phyloP scores from a whole-genome alignment of 108 stramenopile genomes.

The Nitzschia sp. region DNA sequence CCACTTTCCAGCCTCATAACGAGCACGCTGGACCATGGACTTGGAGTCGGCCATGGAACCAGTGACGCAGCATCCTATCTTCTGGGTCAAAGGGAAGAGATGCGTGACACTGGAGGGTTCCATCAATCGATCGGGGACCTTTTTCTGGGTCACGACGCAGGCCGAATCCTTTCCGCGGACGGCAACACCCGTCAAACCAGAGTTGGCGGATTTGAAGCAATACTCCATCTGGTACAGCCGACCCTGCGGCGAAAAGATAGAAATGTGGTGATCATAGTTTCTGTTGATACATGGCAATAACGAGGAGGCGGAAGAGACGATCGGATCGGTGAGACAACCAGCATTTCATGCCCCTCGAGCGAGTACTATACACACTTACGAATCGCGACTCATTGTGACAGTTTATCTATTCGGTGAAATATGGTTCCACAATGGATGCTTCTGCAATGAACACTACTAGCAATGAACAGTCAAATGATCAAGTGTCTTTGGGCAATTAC shows the following conservation, averaged over 20 bases:
- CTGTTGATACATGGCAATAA: conserved; percentile 32
- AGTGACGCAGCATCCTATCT: conserved; percentile 91
- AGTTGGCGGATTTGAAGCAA: conserved; percentile 96
- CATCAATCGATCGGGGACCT: conserved; percentile 95
- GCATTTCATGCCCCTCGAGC: not conserved
- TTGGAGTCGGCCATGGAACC: conserved; percentile 91
- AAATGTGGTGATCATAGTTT: conserved; percentile 95
- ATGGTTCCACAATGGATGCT: no score
- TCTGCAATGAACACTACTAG: no score
- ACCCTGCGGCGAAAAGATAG: conserved; percentile 99
- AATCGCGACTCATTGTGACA: conserved; percentile 73
- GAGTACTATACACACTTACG: conserved; percentile 46
- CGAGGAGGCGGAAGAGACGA: not conserved
- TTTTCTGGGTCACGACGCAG: conserved; percentile 97
- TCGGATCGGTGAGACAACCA: not conserved
- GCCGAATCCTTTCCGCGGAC: conserved; percentile 88
- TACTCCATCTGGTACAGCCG: conserved; percentile 99
- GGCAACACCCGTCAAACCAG: conserved; percentile 95
- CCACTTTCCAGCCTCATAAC: conserved; percentile 96
- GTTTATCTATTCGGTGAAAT: not conserved
- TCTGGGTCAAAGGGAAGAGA: conserved; percentile 86
- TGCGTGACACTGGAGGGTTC: conserved; percentile 90
- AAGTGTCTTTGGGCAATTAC: no score
- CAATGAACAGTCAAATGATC: no score
- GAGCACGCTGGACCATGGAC: conserved; percentile 85